Evolutionary conservation across 1,284 basidiomycete species (phyloP).

Genomic region (Phlebopus sp.): DNA sequence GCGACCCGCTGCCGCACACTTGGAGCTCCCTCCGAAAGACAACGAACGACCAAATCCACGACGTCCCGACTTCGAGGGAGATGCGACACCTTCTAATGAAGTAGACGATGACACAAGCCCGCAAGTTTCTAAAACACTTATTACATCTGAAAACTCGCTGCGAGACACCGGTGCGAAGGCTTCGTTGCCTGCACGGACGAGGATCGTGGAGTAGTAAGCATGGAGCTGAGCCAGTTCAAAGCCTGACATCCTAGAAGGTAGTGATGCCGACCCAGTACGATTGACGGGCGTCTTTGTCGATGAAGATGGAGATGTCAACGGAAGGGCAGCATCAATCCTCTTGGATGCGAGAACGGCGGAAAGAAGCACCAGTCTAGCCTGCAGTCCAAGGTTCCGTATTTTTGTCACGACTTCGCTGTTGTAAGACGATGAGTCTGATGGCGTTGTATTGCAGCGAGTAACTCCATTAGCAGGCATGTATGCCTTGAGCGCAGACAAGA

Average conservation of each 20-base stretch:
- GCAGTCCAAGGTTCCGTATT: slow-evolving; percentile 64
- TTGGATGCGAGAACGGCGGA: slow-evolving; percentile 60
- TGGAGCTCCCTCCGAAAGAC: slow-evolving; percentile 52
- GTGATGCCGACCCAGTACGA: slow-evolving; percentile 39
- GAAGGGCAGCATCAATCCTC: slow-evolving; percentile 54
- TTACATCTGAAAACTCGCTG: slow-evolving; percentile 70
- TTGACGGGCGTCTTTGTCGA: slow-evolving; percentile 51
- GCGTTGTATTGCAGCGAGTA: slow-evolving; percentile 15
- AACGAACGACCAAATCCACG: slow-evolving; percentile 51
- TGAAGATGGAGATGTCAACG: slow-evolving; percentile 40
- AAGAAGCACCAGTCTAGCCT: slow-evolving; percentile 67
- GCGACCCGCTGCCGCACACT: slow-evolving; percentile 40
- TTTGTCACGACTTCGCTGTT: slow-evolving; percentile 65
- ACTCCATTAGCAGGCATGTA: slow-evolving; percentile 52
- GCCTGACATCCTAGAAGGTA: slow-evolving; percentile 27
- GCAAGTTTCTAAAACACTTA: slow-evolving; percentile 67
- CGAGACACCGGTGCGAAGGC: slow-evolving; percentile 65
- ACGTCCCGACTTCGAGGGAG: slow-evolving; percentile 41
- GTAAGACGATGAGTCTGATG: slow-evolving; percentile 27
- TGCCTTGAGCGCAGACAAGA: slow-evolving; percentile 67
- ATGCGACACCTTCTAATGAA: slow-evolving; percentile 30
- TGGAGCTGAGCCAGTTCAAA: slow-evolving; percentile 62
- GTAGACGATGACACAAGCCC: slow-evolving; percentile 52
- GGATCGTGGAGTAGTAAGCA: slow-evolving; percentile 57
- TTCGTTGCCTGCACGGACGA: slow-evolving; percentile 51